Conservation (phyloP, 2,329 filamentous ascomycete genomes). For the Colletotrichum acutatum region DNA sequence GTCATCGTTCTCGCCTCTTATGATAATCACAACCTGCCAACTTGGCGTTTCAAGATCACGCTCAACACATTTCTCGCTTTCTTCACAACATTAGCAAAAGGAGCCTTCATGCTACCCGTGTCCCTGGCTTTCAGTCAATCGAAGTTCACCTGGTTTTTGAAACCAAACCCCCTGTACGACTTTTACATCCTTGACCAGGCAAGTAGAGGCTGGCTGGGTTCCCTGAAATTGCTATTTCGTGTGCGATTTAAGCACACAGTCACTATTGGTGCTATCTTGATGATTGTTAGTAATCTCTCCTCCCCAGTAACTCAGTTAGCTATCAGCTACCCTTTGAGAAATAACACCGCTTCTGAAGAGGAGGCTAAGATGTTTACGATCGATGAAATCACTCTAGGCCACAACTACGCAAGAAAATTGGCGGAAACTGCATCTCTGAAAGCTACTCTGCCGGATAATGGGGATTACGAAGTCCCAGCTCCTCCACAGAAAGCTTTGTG, state of each 20-base stretch:
- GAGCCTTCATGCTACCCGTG: slow-evolving; percentile 24
- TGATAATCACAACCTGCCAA: neutral
- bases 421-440: neutral
- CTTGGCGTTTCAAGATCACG: slow-evolving; percentile 23
- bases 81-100: slow-evolving; percentile 29
- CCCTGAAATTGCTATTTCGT: slow-evolving; percentile 3
- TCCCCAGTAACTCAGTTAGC: slow-evolving; percentile 24
- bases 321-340: slow-evolving; percentile 15
- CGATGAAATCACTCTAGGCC: too few species aligned
- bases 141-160: slow-evolving; percentile 32
- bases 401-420: too few species aligned
- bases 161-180: slow-evolving; percentile 16
- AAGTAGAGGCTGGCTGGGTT: slow-evolving; percentile 26
- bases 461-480: neutral
- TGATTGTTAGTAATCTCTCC: slow-evolving; percentile 5
- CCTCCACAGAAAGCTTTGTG: neutral
- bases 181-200: slow-evolving; percentile 30
- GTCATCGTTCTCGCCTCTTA: neutral
- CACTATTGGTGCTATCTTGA: slow-evolving; percentile 5
- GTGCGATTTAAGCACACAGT: slow-evolving; percentile 5
- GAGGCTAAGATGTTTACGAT: neutral
- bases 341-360: neutral
- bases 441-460: neutral
- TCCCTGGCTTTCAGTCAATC: slow-evolving; percentile 28
- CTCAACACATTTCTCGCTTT: slow-evolving; percentile 36